Evolutionary conservation across 495 filamentous ascomycete species (phyloP).

Genomic region (Annulohypoxylon maeteangense): DNA sequence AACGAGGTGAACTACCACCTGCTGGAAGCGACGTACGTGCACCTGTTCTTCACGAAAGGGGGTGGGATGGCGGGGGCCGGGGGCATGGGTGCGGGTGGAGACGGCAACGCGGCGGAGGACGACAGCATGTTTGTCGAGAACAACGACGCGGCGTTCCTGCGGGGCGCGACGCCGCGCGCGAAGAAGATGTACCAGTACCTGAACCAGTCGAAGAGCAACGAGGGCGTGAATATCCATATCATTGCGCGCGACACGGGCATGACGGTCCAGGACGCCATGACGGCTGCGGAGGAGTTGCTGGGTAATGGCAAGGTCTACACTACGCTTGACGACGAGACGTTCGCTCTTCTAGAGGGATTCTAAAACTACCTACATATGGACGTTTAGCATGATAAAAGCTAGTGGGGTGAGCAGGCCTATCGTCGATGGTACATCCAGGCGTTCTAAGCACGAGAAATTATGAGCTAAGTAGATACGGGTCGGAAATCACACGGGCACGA

Average conservation of each 20-base stretch:
- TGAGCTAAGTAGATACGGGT: slow-evolving; percentile 15
- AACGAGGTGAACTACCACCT: slow-evolving; percentile 93
- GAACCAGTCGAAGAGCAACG: slow-evolving; percentile 72
- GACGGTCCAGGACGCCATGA: slow-evolving; percentile 72
- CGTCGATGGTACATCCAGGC: slow-evolving; percentile 13
- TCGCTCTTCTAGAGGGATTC: slow-evolving; percentile 71
- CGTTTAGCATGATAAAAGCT: neutral
- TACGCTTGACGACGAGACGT: slow-evolving; percentile 88
- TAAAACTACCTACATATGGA: neutral
- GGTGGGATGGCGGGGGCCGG: slow-evolving; percentile 54
- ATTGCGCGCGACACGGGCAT: slow-evolving; percentile 73
- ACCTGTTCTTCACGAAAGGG: slow-evolving; percentile 87
- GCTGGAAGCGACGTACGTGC: slow-evolving; percentile 86
- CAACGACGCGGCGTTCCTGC: slow-evolving; percentile 53
- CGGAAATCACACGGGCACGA: slow-evolving; percentile 16
- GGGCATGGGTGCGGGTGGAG: slow-evolving; percentile 44
- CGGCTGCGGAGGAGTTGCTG: slow-evolving; percentile 82
- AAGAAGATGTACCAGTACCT: slow-evolving; percentile 75
- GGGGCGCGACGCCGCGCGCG: slow-evolving; percentile 64
- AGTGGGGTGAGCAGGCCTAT: neutral
- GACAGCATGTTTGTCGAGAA: slow-evolving; percentile 65
- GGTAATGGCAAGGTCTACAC: slow-evolving; percentile 81
- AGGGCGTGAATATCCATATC: slow-evolving; percentile 81
- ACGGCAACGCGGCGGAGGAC: slow-evolving; percentile 51
- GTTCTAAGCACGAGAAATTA: slow-evolving; percentile 28